phyloP scores from a whole-genome alignment of 208 protist genomes.

The Angomonas deanei region DNA sequence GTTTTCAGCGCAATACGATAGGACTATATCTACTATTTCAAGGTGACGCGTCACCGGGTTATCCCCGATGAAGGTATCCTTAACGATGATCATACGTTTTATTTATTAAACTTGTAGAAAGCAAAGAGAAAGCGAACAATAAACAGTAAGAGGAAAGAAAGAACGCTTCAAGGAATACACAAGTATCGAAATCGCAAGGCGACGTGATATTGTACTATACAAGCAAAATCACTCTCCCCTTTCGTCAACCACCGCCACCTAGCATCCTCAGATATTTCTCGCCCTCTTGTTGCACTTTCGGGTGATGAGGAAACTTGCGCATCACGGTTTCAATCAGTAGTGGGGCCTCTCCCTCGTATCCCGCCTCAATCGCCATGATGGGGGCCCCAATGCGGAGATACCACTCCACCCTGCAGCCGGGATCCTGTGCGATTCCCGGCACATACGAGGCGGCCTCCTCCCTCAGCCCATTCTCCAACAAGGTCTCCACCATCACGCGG shows the following conservation, averaged over 20 bases:
- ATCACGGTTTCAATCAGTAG: conserved; percentile 41
- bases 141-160: not conserved
- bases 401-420: conserved; percentile 33
- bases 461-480: conserved; percentile 19
- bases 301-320: conserved; percentile 19
- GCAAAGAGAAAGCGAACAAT: conserved; percentile 2
- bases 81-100: too few relatives aligned
- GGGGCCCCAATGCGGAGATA: conserved; percentile 35
- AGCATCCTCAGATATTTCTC: conserved; percentile 18
- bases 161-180: not conserved
- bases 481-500: conserved; percentile 23
- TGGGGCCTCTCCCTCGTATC: conserved; percentile 20
- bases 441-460: conserved; percentile 35
- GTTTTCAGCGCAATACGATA: conserved; percentile 43
- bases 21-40: conserved; percentile 48
- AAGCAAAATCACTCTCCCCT: not conserved
- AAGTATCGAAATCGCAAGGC: too few relatives aligned
- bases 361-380: conserved; percentile 42
- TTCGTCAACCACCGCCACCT: conserved; percentile 1
- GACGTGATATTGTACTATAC: too few relatives aligned
- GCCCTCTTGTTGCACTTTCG: conserved; percentile 18
- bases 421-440: conserved; percentile 20
- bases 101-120: conserved; percentile 4
- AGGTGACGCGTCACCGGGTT: conserved; percentile 40
- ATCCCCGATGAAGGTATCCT: conserved; percentile 43